Evolutionary conservation across 148 eudicot genomes (phyloP).

Genomic region (Fagopyrum esculentum): DNA sequence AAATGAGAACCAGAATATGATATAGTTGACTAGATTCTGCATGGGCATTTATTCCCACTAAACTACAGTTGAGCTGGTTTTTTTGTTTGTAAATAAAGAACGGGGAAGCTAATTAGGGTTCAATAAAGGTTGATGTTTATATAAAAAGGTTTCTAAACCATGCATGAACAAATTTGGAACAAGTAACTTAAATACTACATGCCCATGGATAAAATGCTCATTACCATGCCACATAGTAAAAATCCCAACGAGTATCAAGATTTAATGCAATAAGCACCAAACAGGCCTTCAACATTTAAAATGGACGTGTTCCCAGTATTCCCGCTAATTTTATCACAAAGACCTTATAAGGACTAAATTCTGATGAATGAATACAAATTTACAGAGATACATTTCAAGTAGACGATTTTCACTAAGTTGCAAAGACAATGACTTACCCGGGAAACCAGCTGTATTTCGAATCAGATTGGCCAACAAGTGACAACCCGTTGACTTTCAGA

Average conservation of each 20-base stretch:
- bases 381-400: background rate
- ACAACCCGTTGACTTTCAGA: conserved; percentile 54
- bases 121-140: background rate
- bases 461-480: conserved; percentile 53
- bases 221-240: background rate
- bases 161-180: background rate
- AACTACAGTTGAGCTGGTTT: background rate
- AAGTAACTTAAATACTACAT: background rate
- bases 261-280: background rate
- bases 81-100: background rate
- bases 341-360: background rate
- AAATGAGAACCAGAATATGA: background rate
- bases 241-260: background rate
- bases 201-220: background rate
- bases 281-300: background rate
- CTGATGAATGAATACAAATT: background rate
- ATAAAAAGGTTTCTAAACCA: background rate
- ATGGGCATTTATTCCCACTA: background rate
- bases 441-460: conserved; percentile 96
- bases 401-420: background rate
- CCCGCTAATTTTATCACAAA: background rate
- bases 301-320: background rate
- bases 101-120: background rate
- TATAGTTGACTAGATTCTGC: background rate
- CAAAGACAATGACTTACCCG: conserved; percentile 47